Evolutionary conservation across 2,329 filamentous ascomycete genomes (phyloP).

Genomic region (Arthrobotrys entomopaga): DNA sequence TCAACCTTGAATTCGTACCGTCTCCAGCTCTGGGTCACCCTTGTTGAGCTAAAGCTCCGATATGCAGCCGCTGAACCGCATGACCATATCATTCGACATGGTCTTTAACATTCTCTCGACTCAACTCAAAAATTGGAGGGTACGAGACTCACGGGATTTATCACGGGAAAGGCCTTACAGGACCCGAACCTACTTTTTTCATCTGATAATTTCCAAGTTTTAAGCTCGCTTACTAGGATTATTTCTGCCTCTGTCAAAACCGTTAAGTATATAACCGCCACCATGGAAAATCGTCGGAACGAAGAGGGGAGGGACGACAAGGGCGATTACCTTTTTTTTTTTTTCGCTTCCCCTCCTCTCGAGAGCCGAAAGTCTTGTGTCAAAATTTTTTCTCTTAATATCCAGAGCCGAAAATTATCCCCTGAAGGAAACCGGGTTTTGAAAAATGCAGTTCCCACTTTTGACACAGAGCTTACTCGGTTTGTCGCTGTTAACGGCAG

Average conservation of each 20-base stretch:
- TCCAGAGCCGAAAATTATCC: slow-evolving; percentile 29
- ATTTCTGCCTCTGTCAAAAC: slow-evolving; percentile 19
- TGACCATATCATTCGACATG: slow-evolving; percentile 55
- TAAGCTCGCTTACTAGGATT: slow-evolving; percentile 25
- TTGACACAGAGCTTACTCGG: slow-evolving; percentile 10
- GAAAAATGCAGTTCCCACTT: slow-evolving; percentile 29
- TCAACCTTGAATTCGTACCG: slow-evolving; percentile 29
- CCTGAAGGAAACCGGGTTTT: slow-evolving; percentile 6
- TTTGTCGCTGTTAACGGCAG: slow-evolving; percentile 8
- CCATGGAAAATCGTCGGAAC: slow-evolving; percentile 44
- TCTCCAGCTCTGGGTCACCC: slow-evolving; percentile 44
- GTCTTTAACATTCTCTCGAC: slow-evolving; percentile 37
- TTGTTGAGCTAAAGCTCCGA: slow-evolving; percentile 41
- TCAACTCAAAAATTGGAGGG: slow-evolving; percentile 17
- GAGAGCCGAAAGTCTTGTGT: slow-evolving; percentile 44
- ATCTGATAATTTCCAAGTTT: slow-evolving; percentile 52
- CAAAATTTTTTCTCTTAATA: slow-evolving; percentile 24
- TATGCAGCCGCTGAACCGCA: slow-evolving; percentile 47
- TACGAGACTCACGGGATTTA: slow-evolving; percentile 47
- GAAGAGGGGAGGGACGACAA: slow-evolving; percentile 44
- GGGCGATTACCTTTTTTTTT: slow-evolving; percentile 26
- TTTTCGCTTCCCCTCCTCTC: slow-evolving; percentile 34
- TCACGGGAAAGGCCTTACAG: not conserved
- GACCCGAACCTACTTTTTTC: slow-evolving; percentile 26
- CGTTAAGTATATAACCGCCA: slow-evolving; percentile 51